phyloP scores from a whole-genome alignment of 139 green algal genomes.

The Micromonas commoda region DNA sequence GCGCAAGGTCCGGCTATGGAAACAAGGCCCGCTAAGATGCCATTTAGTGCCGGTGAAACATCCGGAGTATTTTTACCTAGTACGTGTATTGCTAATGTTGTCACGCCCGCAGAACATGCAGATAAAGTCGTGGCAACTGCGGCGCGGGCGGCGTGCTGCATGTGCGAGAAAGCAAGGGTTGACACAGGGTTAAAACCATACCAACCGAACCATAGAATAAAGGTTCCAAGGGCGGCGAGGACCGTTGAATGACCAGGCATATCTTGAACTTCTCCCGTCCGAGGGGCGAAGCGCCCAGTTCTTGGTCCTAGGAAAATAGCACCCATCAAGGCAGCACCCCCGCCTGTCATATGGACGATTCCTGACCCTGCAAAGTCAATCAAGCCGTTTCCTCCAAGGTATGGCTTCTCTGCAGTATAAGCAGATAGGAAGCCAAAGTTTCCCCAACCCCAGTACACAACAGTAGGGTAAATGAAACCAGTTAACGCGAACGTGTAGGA shows the following conservation, averaged over 20 bases:
- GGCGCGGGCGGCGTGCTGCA: slow-evolving; percentile 34
- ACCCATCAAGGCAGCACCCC: slow-evolving; percentile 45
- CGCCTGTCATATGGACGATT: slow-evolving; percentile 55
- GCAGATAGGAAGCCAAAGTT: no score
- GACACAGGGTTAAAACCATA: slow-evolving; percentile 70
- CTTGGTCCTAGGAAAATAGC: slow-evolving; percentile 77
- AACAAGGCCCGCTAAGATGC: slow-evolving; percentile 53
- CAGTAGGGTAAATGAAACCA: slow-evolving; percentile 61
- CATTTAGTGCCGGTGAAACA: slow-evolving; percentile 46
- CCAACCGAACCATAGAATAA: slow-evolving; percentile 77
- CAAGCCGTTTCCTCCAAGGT: slow-evolving; percentile 32
- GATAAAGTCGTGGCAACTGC: slow-evolving; percentile 57
- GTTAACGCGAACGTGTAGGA: slow-evolving; percentile 54
- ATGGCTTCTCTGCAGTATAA: no score
- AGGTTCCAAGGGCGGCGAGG: slow-evolving; percentile 53
- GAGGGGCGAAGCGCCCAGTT: slow-evolving; percentile 83
- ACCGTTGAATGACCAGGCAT: slow-evolving; percentile 68
- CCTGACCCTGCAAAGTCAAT: slow-evolving; percentile 53
- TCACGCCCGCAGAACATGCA: slow-evolving; percentile 40
- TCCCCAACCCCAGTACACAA: slow-evolving; percentile 64
- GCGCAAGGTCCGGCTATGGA: slow-evolving; percentile 44
- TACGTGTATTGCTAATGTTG: slow-evolving; percentile 41
- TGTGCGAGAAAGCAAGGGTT: slow-evolving; percentile 35
- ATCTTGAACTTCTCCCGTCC: slow-evolving; percentile 52
- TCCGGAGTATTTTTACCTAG: slow-evolving; percentile 33